Base-by-base conservation (phyloP, 1,284 basidiomycete genomes). In the Moesziomyces antarcticus region DNA sequence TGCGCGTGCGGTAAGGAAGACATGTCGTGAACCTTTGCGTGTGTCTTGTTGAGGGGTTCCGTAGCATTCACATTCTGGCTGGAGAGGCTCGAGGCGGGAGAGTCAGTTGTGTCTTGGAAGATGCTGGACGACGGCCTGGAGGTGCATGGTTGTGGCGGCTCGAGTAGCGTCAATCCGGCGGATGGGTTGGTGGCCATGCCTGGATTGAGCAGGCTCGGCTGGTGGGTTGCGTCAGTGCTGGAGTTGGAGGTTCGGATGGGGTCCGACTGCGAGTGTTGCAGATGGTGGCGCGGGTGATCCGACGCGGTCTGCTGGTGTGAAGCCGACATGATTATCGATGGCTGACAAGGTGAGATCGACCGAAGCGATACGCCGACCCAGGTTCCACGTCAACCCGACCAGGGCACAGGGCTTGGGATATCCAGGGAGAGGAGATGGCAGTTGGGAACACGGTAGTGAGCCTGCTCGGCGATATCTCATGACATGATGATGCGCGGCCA, bases 1-100 rank as follows among this genome's bases (percentile, higher is more conserved):
- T 56, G 55, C 3, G 51, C 41, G 37, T 73, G 70, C 25, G 64
- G 64, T 13, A 73, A 27, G 9, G 60, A 52, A 1, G 70, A 67
- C 53, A 73, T 57, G 54, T 68, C 70, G 54, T 73, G 70, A 18
- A 73, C 57, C 47, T 73, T 73, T 41, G 70, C 70, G 43, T 73
- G 70, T 3, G 64, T 73, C 47, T 51, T 60, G 56, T 73, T 73
- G 53, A 61, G 11, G 0, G 60, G 69, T 24, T 55, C 50, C 18
- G 18, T 25, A 5, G 56, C 30, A 44, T 55, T 40, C 7, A 22
- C n/a, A 48, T 10, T 43, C 18, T 55, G 58, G 16, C 45, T 54
- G 2, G 48, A 47, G 46, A 58, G 13, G 42, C 56, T 55, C 24
- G 60, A 48, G 40, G 56, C 51, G n/a, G 60, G 44, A 8, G 60